Evolutionary conservation across 192 early-diverging fungal genomes (phyloP), one percentile per base, ranked within the genome.

Genomic region (Umbelopsis sp.): DNA sequence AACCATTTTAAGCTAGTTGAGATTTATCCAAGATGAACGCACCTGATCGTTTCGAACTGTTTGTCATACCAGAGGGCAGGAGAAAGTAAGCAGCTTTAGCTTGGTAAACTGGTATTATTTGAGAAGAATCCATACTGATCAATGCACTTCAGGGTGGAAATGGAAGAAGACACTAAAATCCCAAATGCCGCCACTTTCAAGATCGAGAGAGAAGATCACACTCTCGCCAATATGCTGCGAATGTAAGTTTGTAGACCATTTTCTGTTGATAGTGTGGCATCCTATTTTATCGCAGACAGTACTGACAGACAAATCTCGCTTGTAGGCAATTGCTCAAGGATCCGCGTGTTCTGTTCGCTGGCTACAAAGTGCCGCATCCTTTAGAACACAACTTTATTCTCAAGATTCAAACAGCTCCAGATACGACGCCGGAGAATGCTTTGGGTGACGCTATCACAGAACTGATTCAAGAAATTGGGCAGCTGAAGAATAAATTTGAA

Each of bases 321-420:
- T 21, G 37, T 75, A 94, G 92, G 72, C 87, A 93, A 81, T 82
- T 99, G 11, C 83, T 98, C 13, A 90, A 94, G 71, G 91, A 99
- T 80, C 89, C 91, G 5, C 92, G 92, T 70, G 98, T 99, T 1
- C 79, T 95, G 22, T 99, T 98, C 83, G 92, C 95, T 7, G 98
- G 96, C 51, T 99, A 99, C 86, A 93, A 95, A 69, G 80, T 93
- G 61, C 96, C 98, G 8, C 98, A 99, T 77, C 98, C 98, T 45
- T 83, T 99, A 3, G 95, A 98, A 71, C 93, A 97, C 80, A 86
- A 91, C 49, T 89, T 98, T 64, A 79, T 94, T 30, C 75, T 99
- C 46, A 98, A 95, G 73, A 86, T 98, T 23, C 97, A 98, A 72
- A 99, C 98, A 1, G 93, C 92, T 0, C 79, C 90, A 1, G 87